Base-by-base conservation (phyloP, 2,329 filamentous ascomycete species). In the Aspergillus caelatus region DNA sequence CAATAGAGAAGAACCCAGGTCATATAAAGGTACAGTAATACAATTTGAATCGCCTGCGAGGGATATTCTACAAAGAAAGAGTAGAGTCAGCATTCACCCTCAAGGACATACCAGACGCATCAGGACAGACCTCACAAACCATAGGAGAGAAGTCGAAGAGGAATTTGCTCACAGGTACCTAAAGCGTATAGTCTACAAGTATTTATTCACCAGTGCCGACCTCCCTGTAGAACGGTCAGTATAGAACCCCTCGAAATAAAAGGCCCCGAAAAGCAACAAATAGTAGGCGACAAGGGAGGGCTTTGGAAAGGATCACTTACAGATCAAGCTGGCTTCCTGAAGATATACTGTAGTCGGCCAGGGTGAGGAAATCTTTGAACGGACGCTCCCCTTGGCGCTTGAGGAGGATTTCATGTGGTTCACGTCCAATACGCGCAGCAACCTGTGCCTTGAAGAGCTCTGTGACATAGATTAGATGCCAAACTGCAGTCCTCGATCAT, bases 331-430 rank as follows among this genome's bases (percentile, higher is more conserved):
- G 81, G 56, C 97, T 93, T 11, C 94, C 94, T 79, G 95, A 95
- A 71, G 90, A 93, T 62, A 98, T 89, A n/a, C 92, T 93, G 79
- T 97, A 98, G 80, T 98, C 94, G 73, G 92, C 92, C 70, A 97
- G 78, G 39, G 89, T 94, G 65, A 97, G 84, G 71, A 90, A 87
- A 75, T 98, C 94, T 82, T 97, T 97, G 78, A 98, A 97, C 28
- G 94, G 94, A 68, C 94, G 82, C 80, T 97, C 93, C 14, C 94
- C 92, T 79, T 98, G 94, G 69, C 94, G 85, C 83, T 96, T 95
- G 64, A 98, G 79, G 80, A 97, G 84, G 67, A 98, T 97, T 80
- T 97, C 93, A 97, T 96, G 66, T 91, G 87, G 46, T 92, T 92
- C 5, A 94, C 94, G 28, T 97, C 93, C 84, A 62, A 62, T 58